phyloP scores from a whole-genome alignment of 2,329 filamentous ascomycete species.

The Fusarium miscanthi region DNA sequence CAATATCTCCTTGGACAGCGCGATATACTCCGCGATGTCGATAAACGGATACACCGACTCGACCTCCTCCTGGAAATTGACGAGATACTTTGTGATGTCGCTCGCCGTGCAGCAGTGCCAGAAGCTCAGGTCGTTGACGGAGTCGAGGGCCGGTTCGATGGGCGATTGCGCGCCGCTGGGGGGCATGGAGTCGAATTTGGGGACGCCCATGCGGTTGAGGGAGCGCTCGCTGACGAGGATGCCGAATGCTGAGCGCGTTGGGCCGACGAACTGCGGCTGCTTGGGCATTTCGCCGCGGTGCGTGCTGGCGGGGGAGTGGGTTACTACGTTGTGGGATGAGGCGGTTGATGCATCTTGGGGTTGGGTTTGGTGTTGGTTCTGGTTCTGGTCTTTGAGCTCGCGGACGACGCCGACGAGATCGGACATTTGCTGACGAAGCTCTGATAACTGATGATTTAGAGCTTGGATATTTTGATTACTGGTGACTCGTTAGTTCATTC shows the following conservation, averaged over 20 bases:
- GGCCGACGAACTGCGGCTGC: conserved; percentile 52
- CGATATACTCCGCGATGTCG: conserved; percentile 45
- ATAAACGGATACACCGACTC: conserved; percentile 53
- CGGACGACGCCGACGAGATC: conserved; percentile 42
- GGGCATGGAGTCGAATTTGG: conserved; percentile 43
- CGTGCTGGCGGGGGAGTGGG: conserved; percentile 30
- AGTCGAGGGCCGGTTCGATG: conserved; percentile 5
- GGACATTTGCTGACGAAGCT: conserved; percentile 47
- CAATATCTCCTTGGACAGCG: conserved; percentile 44
- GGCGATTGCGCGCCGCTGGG: conserved; percentile 43
- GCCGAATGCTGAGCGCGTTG: conserved; percentile 51
- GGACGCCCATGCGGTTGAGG: conserved; percentile 51
- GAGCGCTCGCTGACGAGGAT: conserved; percentile 51
- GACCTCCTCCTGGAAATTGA: conserved; percentile 54
- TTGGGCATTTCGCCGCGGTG: conserved; percentile 42
- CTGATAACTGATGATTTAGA: conserved; percentile 45
- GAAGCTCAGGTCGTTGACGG: conserved; percentile 30
- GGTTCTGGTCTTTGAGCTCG: conserved; percentile 43
- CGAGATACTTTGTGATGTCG: conserved; percentile 49
- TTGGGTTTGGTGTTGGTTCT: not conserved
- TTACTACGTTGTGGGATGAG: conserved; percentile 19
- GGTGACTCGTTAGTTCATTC: not conserved
- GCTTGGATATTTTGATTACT: conserved; percentile 26
- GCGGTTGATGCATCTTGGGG: conserved; percentile 9
- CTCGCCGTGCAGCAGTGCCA: conserved; percentile 40